Base-by-base conservation (phyloP, 768 basidiomycete species). In the Phlebiopsis gigantea region DNA sequence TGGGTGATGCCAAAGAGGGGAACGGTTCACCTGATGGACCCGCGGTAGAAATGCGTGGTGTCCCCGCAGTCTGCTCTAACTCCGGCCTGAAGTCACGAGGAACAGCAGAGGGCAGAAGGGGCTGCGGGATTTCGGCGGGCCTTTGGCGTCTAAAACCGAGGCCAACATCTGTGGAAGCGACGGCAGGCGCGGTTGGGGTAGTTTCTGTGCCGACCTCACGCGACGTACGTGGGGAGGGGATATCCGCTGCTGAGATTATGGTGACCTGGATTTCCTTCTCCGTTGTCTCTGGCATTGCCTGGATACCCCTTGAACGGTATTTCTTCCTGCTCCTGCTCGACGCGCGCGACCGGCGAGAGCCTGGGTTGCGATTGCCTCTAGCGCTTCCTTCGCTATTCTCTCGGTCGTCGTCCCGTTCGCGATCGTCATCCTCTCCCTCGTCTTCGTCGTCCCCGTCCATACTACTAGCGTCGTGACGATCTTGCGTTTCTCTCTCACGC, bases 391-490 rank as follows among this genome's bases (percentile, higher is more conserved):
- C 58, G 46, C 56, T 60, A 6, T 10, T 22, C 19, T 39, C 53
- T 1, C 17, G 43, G 39, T 57, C 50, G 22, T 52, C 34, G 59
- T 72, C 73, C 12, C 12, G 17, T 41, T 72, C 73, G 57, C 69
- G 70, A 59, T 71, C 69, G 31, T 84, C 83, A 19, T 82, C 82
- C 45, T 87, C 85, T 4, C 79, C 79, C 56, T 88, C 85, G 61
- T 88, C 88, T 63, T 90, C 90, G 57, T 87, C 84, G 62, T 92
- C 91, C 4, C 87, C 91, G 67, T 93, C 90, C 57, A 83, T 80
- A 66, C 91, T 92, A 62, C 80, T 85, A 14, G 76, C 83, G 62
- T 90, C 90, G 21, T 73, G 71, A 60, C 73, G 73, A 22, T 83
- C 81, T 46, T 81, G 79, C 78, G 79, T 81, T 55, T 68, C 79